phyloP scores from a whole-genome alignment of 306 rosid species.

The Castanea crenata region DNA sequence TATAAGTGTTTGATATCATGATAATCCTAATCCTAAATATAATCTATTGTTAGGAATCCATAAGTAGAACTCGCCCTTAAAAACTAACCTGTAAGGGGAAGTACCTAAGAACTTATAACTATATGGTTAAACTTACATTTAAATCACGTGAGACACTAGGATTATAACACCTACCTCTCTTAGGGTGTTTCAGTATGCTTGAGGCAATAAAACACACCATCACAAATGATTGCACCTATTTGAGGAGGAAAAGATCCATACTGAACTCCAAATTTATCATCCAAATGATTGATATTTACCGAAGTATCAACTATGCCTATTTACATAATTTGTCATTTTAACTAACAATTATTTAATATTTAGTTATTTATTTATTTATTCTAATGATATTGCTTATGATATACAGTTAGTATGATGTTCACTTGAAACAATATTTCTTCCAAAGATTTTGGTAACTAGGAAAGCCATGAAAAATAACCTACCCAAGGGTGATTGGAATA shows the following conservation, averaged over 20 bases:
- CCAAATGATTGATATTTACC: no score
- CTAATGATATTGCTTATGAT: neutral
- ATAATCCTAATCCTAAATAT: neutral
- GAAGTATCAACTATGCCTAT: neutral
- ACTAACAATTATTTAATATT: neutral
- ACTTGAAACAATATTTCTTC: neutral
- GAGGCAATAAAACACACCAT: neutral
- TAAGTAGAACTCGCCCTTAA: no score
- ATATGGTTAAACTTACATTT: no score
- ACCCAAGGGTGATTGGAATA: slow-evolving; percentile 71
- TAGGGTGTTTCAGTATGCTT: no score
- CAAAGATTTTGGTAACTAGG: neutral
- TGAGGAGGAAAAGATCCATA: neutral
- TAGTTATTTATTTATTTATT: no score
- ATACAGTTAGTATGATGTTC: neutral
- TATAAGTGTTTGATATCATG: neutral
- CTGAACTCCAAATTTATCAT: no score
- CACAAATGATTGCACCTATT: neutral
- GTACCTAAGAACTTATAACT: no score
- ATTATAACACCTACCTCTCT: neutral
- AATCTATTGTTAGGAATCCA: no score
- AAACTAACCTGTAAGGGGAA: no score
- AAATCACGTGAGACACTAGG: no score
- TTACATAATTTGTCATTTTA: neutral
- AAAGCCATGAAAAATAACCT: slow-evolving; percentile 8